phyloP scores from a whole-genome alignment of 2,329 filamentous ascomycete species.

The Lecanicillium sp. region DNA sequence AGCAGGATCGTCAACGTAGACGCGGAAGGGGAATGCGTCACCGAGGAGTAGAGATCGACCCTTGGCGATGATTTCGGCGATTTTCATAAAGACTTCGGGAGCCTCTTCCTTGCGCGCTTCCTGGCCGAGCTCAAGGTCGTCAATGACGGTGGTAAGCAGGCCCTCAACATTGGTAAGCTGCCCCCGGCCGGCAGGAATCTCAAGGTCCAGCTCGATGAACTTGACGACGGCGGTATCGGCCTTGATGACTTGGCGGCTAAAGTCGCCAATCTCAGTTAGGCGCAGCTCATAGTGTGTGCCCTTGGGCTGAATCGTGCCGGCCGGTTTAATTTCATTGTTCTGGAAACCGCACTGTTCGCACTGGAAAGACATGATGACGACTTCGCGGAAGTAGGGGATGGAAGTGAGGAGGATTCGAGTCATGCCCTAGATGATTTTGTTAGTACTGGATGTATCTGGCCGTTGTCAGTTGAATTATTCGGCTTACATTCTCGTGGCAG shows the following conservation, averaged over 20 bases:
- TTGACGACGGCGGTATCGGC: slow-evolving; percentile 79
- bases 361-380: slow-evolving; percentile 93
- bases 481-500: slow-evolving; percentile 64
- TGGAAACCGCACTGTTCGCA: slow-evolving; percentile 84
- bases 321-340: slow-evolving; percentile 91
- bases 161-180: slow-evolving; percentile 94
- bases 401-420: slow-evolving; percentile 82
- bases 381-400: slow-evolving; percentile 95
- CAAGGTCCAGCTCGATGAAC: slow-evolving; percentile 85
- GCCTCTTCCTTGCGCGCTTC: slow-evolving; percentile 68
- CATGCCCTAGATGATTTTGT: slow-evolving; percentile 49
- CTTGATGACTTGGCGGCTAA: slow-evolving; percentile 84
- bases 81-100: slow-evolving; percentile 70
- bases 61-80: slow-evolving; percentile 67
- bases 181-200: slow-evolving; percentile 84
- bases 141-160: slow-evolving; percentile 66
- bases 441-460: slow-evolving; percentile 5
- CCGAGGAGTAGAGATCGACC: slow-evolving; percentile 71
- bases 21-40: slow-evolving; percentile 74
- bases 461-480: slow-evolving; percentile 5
- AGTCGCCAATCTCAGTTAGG: slow-evolving; percentile 63
- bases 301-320: slow-evolving; percentile 83
- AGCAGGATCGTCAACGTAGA: slow-evolving; percentile 82
- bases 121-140: slow-evolving; percentile 76
- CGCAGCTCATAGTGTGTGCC: slow-evolving; percentile 78